Conservation (phyloP, 176 grass and related monocot species). For the Microstegium vimineum region DNA sequence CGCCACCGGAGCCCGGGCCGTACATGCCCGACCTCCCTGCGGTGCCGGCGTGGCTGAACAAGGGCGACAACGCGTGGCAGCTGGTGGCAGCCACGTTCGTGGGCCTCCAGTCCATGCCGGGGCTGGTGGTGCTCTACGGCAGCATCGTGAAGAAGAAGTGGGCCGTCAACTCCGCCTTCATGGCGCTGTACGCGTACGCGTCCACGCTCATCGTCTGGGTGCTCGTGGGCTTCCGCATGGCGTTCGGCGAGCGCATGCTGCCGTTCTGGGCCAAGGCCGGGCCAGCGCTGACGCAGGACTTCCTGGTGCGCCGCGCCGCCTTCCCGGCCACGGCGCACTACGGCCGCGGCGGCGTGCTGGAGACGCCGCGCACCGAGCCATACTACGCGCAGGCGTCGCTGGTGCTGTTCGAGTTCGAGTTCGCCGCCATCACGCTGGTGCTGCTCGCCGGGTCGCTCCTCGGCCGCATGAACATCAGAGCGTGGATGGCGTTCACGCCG, state of each 20-base stretch:
- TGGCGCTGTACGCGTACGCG: conserved; percentile 77
- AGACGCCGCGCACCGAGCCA: conserved; percentile 39
- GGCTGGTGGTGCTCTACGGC: conserved; percentile 64
- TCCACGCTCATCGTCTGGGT: conserved; percentile 76
- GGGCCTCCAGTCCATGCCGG: conserved; percentile 69
- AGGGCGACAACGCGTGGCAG: conserved; percentile 87
- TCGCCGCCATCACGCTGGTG: conserved; percentile 65
- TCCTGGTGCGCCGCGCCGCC: conserved; percentile 40
- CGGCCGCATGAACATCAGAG: conserved; percentile 77
- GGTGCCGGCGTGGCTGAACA: conserved; percentile 73
- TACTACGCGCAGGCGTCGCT: conserved; percentile 72
- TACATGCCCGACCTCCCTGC: conserved; percentile 31
- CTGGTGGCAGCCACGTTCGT: conserved; percentile 59
- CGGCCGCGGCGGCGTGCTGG: conserved; percentile 31
- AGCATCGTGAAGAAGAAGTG: conserved; percentile 87
- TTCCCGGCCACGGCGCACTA: conserved; percentile 53
- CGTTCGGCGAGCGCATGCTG: conserved; percentile 61
- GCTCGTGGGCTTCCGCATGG: conserved; percentile 68
- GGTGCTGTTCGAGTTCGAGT: conserved; percentile 72
- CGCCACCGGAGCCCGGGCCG: conserved; percentile 21
- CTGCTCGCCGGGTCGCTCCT: conserved; percentile 71
- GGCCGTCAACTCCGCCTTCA: conserved; percentile 83
- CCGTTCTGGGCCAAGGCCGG: conserved; percentile 81
- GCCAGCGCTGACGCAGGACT: conserved; percentile 37
- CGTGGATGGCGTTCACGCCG: conserved; percentile 79